phyloP scores from a whole-genome alignment of 768 basidiomycete genomes.

The Tulasnella sp. region DNA sequence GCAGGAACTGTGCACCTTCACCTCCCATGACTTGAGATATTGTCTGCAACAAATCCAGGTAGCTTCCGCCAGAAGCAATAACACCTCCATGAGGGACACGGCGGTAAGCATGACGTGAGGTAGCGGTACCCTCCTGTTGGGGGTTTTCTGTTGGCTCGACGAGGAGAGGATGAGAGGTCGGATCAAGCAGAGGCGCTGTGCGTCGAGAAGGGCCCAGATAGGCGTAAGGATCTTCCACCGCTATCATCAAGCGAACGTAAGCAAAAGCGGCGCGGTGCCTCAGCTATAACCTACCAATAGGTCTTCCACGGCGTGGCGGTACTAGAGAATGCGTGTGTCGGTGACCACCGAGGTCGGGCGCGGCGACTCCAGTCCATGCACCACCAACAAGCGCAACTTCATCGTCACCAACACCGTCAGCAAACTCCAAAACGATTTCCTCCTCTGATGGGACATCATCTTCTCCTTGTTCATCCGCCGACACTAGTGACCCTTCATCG shows the following conservation, averaged over 20 bases:
- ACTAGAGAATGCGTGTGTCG: slow-evolving; percentile 30
- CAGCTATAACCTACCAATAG: background rate
- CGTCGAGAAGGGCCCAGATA: background rate
- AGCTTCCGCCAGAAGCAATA: slow-evolving; percentile 43
- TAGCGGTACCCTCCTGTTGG: slow-evolving; percentile 44
- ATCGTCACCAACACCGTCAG: slow-evolving; percentile 30
- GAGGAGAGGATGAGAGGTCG: slow-evolving; percentile 77
- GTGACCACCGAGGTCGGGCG: slow-evolving; percentile 37
- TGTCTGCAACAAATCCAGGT: slow-evolving; percentile 60
- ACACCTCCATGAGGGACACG: slow-evolving; percentile 52
- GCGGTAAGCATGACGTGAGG: slow-evolving; percentile 41
- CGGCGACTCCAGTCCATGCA: slow-evolving; percentile 39
- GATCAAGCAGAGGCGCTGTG: slow-evolving; percentile 28
- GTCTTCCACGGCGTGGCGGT: background rate
- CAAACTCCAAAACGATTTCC: slow-evolving; percentile 35
- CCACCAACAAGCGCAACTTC: slow-evolving; percentile 38
- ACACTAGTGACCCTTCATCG: slow-evolving; percentile 36
- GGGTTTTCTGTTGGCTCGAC: slow-evolving; percentile 48
- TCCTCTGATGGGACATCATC: slow-evolving; percentile 32
- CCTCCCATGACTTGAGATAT: slow-evolving; percentile 79
- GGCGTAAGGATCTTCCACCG: background rate
- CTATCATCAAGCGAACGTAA: background rate
- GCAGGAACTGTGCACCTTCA: slow-evolving; percentile 76
- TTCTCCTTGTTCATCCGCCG: slow-evolving; percentile 32
- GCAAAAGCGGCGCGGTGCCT: background rate